phyloP scores from a whole-genome alignment of 129 eudicot genomes.

The Arctium lappa region DNA sequence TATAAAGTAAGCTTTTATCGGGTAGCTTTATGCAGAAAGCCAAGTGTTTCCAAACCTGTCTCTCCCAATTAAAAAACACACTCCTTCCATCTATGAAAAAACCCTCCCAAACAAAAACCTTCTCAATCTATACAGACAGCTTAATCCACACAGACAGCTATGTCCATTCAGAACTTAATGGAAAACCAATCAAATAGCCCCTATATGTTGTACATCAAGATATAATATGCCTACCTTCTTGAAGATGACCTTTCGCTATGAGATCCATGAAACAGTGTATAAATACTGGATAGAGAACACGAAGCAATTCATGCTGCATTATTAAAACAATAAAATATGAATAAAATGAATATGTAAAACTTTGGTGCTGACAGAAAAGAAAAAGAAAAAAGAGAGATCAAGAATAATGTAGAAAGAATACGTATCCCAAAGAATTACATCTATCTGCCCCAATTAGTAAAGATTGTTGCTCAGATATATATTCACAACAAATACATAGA shows the following conservation, averaged over 20 bases:
- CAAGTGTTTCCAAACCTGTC: too few species aligned
- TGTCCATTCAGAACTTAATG: too few species aligned
- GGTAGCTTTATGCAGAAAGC: too few species aligned
- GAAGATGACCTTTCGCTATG: constrained; percentile 86
- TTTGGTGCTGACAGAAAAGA: background rate
- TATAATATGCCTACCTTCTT: constrained; percentile 63
- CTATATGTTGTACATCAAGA: constrained; percentile 5
- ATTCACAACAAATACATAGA: background rate
- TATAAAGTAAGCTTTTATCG: too few species aligned
- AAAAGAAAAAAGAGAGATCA: background rate
- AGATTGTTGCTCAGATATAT: background rate
- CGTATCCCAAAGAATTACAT: background rate
- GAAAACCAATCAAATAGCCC: too few species aligned
- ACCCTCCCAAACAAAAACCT: too few species aligned
- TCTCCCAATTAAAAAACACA: too few species aligned
- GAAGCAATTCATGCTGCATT: constrained; percentile 90
- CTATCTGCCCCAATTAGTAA: background rate
- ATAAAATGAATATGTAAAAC: background rate
- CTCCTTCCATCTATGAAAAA: too few species aligned
- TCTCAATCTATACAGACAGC: too few species aligned
- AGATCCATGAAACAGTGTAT: constrained; percentile 98
- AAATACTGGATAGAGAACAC: constrained; percentile 94
- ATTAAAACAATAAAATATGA: constrained; percentile 4
- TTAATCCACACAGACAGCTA: too few species aligned
- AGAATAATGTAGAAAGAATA: background rate